Base-by-base conservation (phyloP, 495 filamentous ascomycete species). In the Cercophora sp. region DNA sequence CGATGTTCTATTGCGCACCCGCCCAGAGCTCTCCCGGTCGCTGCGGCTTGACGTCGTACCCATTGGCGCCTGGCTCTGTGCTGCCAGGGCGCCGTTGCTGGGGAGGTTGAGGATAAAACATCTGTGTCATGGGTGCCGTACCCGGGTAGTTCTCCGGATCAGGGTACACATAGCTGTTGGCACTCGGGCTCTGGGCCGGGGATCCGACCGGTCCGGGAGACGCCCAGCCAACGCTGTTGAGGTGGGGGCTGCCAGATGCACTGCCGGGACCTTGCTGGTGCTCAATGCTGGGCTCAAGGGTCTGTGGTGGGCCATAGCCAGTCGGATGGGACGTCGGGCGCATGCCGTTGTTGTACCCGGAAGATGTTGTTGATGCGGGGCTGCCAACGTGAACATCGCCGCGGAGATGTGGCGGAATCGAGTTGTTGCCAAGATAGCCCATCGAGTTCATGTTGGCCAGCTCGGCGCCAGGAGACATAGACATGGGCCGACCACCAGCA, bases 201-300 rank as follows among this genome's bases (percentile, higher is more conserved):
- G 85, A 87, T 20, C 80, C 78, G 39, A 78, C 76, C 46, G 84
- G 80, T 13, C 82, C 81, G 3, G 87, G 86, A 0, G 85, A 89
- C 31, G 83, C 80, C 87, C 87, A 91, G 9, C 86, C 85, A 13
- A 82, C 70, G 51, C 78, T 85, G 41, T 79, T 75, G 76, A 89
- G 83, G 57, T 91, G 87, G 20, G 87, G 87, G 51, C 85, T 89
- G 8, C 85, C 84, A 34, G 62, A 76, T 5, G 78, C 82, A 58
- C 85, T 90, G 56, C 80, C 84, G 8, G 66, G 60, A 1, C 79
- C 77, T 26, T 85, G 83, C 55, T 91, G 87, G 25, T 80, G 80
- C 62, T 89, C 89, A 27, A 89, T 76, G 37, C 86, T 91, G 19
- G 93, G 92, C 65, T 98, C 93, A 5, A 98, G 78, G 26, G 90